These are phyloP conservation scores for Salvia rosmarinus DNA, from an alignment of 257 asterid genomes.

Conservation along the genomic window DNA sequence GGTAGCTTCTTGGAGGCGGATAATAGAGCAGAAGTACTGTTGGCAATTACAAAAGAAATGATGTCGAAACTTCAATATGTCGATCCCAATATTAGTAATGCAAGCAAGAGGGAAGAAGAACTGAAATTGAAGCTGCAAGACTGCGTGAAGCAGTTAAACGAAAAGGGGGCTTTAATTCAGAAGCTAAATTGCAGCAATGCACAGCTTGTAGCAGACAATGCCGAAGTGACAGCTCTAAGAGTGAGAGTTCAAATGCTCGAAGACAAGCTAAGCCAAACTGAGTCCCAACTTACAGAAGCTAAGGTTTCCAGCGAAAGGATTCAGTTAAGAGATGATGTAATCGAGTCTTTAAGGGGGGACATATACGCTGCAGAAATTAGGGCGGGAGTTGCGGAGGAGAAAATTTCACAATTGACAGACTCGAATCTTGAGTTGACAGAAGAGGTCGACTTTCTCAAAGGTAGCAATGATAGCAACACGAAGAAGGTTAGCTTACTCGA, in stretches of 20 bases:
- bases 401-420: constrained; percentile 63
- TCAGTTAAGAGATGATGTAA: constrained; percentile 32
- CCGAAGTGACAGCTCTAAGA: constrained; percentile 53
- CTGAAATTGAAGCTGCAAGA: constrained; percentile 43
- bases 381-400: constrained; percentile 33
- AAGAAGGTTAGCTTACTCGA: constrained; percentile 67
- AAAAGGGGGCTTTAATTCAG: constrained; percentile 49
- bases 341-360: constrained; percentile 34
- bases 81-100: constrained; percentile 34
- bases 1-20: constrained; percentile 87
- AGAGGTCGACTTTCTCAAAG: constrained; percentile 72
- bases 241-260: constrained; percentile 55
- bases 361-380: constrained; percentile 32
- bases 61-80: constrained; percentile 51
- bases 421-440: constrained; percentile 75
- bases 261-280: constrained; percentile 45
- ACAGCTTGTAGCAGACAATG: constrained; percentile 47
- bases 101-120: constrained; percentile 54
- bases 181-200: constrained; percentile 47
- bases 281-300: constrained; percentile 32
- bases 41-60: constrained; percentile 81
- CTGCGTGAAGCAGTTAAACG: constrained; percentile 47
- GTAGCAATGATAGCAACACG: constrained; percentile 55
- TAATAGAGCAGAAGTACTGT: constrained; percentile 66
- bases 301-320: constrained; percentile 22